phyloP scores from a whole-genome alignment of 169 alveolate genomes.

The Eimeria falciformis region DNA sequence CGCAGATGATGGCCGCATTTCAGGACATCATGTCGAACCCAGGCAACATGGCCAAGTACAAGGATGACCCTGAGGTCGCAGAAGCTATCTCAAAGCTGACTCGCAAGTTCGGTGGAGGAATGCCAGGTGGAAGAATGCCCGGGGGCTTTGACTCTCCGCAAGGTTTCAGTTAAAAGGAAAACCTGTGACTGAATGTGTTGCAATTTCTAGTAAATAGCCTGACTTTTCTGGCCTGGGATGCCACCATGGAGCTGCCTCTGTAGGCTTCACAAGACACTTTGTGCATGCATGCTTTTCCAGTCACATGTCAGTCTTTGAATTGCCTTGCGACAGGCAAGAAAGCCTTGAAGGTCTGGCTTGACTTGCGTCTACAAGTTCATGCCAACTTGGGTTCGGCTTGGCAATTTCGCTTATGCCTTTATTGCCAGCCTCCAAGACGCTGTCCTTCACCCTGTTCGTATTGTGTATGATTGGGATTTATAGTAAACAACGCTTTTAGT shows the following conservation, averaged over 20 bases:
- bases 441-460: constrained; percentile 67
- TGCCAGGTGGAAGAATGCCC: constrained; percentile 40
- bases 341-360: neutral
- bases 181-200: neutral
- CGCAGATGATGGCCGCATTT: constrained; percentile 83
- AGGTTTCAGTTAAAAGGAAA: neutral
- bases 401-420: neutral
- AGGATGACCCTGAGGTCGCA: constrained; percentile 83
- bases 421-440: constrained; percentile 71
- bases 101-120: constrained; percentile 77
- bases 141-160: constrained; percentile 43
- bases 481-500: neutral
- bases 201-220: neutral
- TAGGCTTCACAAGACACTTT: neutral
- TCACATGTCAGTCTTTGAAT: constrained; percentile 23
- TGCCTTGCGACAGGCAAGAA: neutral
- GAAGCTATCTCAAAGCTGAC: constrained; percentile 77
- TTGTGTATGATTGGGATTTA: neutral
- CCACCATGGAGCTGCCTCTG: neutral
- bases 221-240: neutral
- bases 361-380: constrained; percentile 42
- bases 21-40: constrained; percentile 86
- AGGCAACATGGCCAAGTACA: constrained; percentile 80
- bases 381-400: constrained; percentile 2
- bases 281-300: constrained; percentile 24